Evolutionary conservation across 768 basidiomycete species (phyloP), one percentile per base, ranked within the genome.

Genomic region (Mycena polygramma): DNA sequence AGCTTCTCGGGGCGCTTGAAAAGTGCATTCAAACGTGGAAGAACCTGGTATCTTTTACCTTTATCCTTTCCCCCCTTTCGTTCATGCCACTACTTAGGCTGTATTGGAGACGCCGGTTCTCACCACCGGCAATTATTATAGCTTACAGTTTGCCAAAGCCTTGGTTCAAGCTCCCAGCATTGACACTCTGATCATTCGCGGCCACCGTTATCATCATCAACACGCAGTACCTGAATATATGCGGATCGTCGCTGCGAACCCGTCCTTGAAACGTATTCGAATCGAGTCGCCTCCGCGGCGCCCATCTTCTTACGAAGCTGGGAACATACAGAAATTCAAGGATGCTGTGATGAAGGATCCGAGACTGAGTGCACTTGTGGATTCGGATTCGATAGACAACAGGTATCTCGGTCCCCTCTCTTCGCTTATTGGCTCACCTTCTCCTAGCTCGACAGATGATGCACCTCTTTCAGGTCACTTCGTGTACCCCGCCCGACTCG

Each of bases 11-110:
- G 2, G 24, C 43, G 17, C 52, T 68, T 24, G 52, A 17, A 35
- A 10, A 68, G n/a, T 68, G 51, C 30, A 37, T 61, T 24, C 59
- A 35, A 20, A 41, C 24, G 14, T 68, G 66, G 66, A 55, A 41
- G 11, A 66, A 66, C 13, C 22, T 66, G 65, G 65, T 66, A 17
- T 35, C 17, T 10, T 0, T 15, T 39, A 6, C 49, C 30, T 6
- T 30, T 30, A 30, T 30, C 6, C 30, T 26, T 30, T 46, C 10
- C 4, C 37, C 30, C n/a, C 30, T 7, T 10, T 58, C 30, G 6
- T 22, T 49, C 14, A 30, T 41, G 45, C 14, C 43, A 41, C 46
- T 59, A 4, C 35, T 13, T 30, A 46, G 63, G 45, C 63, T 37
- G 46, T 49, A 4, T 58, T 66, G 19, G 26, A 48, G 46, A 20